These are phyloP conservation scores for Monilinia laxa DNA, from an alignment of 2,329 filamentous ascomycete genomes.

Conservation along the genomic window DNA sequence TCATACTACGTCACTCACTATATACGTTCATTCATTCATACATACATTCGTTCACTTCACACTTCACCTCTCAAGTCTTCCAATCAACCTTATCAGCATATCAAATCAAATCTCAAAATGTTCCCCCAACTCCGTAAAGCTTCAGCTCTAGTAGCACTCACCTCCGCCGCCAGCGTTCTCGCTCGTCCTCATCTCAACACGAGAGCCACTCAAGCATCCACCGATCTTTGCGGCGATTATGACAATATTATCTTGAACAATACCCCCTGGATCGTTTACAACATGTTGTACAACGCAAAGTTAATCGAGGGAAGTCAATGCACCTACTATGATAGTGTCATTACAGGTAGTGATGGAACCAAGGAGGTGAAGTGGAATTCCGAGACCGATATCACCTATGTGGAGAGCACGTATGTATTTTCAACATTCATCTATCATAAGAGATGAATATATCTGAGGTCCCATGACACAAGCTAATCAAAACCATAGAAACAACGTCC, in stretches of 20 bases:
- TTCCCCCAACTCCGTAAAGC: not conserved
- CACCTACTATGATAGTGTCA: conserved; percentile 2
- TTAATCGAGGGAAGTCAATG: conserved; percentile 4
- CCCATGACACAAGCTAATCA: not conserved
- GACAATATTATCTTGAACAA: conserved; percentile 5
- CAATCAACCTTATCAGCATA: not conserved
- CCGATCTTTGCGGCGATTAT: not conserved
- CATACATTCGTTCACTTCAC: not conserved
- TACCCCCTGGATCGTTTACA: conserved; percentile 6
- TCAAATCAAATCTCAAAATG: not conserved
- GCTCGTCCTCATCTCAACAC: conserved; percentile 6
- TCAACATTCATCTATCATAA: too few relatives aligned
- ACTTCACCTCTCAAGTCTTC: not conserved
- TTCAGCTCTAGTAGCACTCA: conserved; percentile 6
- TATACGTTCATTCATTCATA: not conserved
- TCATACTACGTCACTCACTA: not conserved
- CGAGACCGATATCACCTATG: conserved; percentile 4
- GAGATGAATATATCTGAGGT: too few relatives aligned
- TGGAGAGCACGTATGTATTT: conserved; percentile 1
- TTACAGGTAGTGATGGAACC: not conserved
- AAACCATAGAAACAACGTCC: conserved; percentile 4
- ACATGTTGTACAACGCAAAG: conserved; percentile 3
- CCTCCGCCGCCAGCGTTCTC: not conserved
- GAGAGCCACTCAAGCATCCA: not conserved
- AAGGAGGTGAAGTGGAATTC: conserved; percentile 10